These are phyloP conservation scores for Kazachstania sp. DNA, from an alignment of 1,139 yeast species.

Conservation along the genomic window DNA sequence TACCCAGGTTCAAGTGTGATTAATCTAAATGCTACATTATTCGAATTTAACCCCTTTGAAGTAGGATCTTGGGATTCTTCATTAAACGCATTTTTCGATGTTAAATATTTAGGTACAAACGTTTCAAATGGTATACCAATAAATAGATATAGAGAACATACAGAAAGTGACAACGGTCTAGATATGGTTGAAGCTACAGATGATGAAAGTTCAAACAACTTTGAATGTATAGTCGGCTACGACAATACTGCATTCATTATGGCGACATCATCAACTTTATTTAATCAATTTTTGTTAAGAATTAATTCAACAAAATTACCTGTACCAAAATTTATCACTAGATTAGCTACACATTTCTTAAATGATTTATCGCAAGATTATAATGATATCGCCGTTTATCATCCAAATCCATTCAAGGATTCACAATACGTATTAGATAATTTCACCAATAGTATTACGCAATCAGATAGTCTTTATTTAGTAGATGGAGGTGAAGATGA, in stretches of 20 bases:
- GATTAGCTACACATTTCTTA: slow-evolving; percentile 40
- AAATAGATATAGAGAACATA: slow-evolving; percentile 13
- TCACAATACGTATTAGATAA: slow-evolving; percentile 39
- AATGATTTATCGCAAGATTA: slow-evolving; percentile 29
- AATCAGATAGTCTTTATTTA: slow-evolving; percentile 43
- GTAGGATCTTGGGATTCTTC: slow-evolving; percentile 87
- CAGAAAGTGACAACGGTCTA: background rate
- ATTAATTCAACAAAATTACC: slow-evolving; percentile 11
- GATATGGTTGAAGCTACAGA: background rate
- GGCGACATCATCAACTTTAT: slow-evolving; percentile 69
- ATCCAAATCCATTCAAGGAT: slow-evolving; percentile 57
- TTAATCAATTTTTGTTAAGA: slow-evolving; percentile 13
- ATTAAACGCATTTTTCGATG: slow-evolving; percentile 55
- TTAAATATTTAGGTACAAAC: slow-evolving; percentile 64
- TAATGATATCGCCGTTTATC: slow-evolving; percentile 33
- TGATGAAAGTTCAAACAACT: background rate
- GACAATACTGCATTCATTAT: slow-evolving; percentile 70
- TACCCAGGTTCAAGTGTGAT: slow-evolving; percentile 53
- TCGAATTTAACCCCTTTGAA: slow-evolving; percentile 77
- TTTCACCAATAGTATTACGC: slow-evolving; percentile 31
- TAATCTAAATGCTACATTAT: slow-evolving; percentile 61
- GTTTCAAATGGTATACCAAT: slow-evolving; percentile 48
- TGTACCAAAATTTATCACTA: slow-evolving; percentile 40
- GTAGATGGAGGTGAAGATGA: slow-evolving; percentile 86
- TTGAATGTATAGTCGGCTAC: slow-evolving; percentile 53